Conservation (phyloP, 2,329 filamentous ascomycete genomes). For the Aquanectria penicillioides region DNA sequence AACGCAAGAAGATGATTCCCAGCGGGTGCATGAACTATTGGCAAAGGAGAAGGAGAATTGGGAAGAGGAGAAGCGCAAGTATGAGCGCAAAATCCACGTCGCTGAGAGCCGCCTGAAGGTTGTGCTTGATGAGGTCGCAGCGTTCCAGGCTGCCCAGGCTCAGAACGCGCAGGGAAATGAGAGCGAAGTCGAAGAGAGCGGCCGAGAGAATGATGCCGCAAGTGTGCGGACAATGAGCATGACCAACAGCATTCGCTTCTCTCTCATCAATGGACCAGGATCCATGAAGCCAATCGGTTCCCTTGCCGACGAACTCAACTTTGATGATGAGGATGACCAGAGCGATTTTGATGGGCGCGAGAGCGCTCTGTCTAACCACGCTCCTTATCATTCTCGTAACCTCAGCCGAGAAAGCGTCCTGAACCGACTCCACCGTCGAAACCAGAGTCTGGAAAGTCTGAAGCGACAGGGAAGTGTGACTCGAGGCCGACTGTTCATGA, state of each 20-base stretch:
- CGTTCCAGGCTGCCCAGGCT: conserved; percentile 67
- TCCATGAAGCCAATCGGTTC: conserved; percentile 72
- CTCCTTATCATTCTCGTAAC: conserved; percentile 60
- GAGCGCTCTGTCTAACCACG: conserved; percentile 63
- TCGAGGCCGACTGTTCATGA: conserved; percentile 63
- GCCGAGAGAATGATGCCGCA: conserved; percentile 74
- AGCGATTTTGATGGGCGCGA: conserved; percentile 78
- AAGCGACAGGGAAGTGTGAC: conserved; percentile 64
- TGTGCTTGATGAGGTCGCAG: conserved; percentile 86
- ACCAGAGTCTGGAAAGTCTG: conserved; percentile 68
- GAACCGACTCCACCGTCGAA: conserved; percentile 61
- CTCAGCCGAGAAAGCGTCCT: conserved; percentile 67
- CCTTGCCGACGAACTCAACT: conserved; percentile 89
- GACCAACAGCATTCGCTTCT: conserved; percentile 78
- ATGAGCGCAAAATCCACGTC: conserved; percentile 89
- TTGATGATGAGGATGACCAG: conserved; percentile 82
- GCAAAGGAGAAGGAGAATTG: conserved; percentile 84
- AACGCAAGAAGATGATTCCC: conserved; percentile 83
- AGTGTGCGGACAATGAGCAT: conserved; percentile 79
- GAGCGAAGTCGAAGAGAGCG: conserved; percentile 69
- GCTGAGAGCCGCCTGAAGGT: conserved; percentile 86
- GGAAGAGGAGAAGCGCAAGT: conserved; percentile 83
- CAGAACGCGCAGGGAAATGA: conserved; percentile 55
- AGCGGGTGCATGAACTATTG: conserved; percentile 82
- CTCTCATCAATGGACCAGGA: conserved; percentile 69